These are phyloP conservation scores for Patellifolia procumbens DNA, from an alignment of 179 eudicot species.

Conservation along the genomic window DNA sequence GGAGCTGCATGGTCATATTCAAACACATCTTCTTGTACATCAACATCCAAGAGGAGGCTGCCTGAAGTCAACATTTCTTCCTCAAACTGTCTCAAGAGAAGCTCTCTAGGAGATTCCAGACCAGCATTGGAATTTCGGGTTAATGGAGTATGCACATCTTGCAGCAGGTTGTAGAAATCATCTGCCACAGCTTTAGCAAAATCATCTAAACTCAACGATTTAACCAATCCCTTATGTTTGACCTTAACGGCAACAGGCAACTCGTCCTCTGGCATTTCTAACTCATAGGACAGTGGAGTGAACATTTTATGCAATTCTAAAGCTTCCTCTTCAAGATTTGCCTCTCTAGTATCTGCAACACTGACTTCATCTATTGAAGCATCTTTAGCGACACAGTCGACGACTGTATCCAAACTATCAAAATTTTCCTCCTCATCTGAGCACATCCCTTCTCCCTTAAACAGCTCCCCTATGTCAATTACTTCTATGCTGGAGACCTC, in stretches of 20 bases:
- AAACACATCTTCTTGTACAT: conserved; percentile 36
- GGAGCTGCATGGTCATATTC: conserved; percentile 38
- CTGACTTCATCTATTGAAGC: conserved; percentile 16
- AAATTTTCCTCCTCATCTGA: conserved; percentile 33
- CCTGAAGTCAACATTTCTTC: conserved; percentile 68
- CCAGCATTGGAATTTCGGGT: conserved; percentile 53
- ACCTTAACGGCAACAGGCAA: conserved; percentile 33
- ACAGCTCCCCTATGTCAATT: conserved; percentile 40
- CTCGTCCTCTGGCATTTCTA: conserved; percentile 43
- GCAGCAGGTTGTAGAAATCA: conserved; percentile 72
- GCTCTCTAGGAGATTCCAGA: conserved; percentile 83
- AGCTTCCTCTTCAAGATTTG: conserved; percentile 47
- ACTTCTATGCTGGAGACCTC: conserved; percentile 36
- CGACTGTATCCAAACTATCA: conserved; percentile 7
- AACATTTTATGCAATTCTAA: conserved; percentile 40
- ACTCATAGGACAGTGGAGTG: conserved; percentile 22
- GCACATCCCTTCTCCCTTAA: conserved; percentile 30
- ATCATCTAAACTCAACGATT: conserved; percentile 71
- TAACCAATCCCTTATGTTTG: conserved; percentile 35
- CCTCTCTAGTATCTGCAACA: conserved; percentile 33
- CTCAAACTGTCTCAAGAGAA: conserved; percentile 75
- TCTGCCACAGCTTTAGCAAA: conserved; percentile 57
- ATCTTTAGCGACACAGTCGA: conserved; percentile 29
- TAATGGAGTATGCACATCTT: conserved; percentile 57
- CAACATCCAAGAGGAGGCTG: conserved; percentile 51